These are phyloP conservation scores for Arabidopsis suecica DNA, from an alignment of 345 rosid genomes.

Conservation along the genomic window DNA sequence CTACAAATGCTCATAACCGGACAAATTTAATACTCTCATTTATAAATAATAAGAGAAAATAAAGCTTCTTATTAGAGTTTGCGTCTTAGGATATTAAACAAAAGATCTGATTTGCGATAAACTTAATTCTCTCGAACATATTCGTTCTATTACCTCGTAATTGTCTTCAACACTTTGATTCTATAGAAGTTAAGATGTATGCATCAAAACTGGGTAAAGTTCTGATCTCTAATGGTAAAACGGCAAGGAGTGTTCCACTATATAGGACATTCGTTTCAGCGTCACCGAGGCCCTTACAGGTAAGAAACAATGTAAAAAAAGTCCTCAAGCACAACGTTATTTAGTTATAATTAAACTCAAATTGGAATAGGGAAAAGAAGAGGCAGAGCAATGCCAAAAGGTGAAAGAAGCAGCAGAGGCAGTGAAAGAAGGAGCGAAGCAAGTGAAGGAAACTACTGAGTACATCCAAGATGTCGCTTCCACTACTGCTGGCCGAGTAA, in stretches of 20 bases:
- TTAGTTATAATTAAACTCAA: too few species aligned
- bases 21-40: background rate
- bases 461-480: conserved; percentile 46
- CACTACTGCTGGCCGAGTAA: conserved; percentile 48
- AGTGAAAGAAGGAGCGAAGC: conserved; percentile 62
- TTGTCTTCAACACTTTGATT: conserved; percentile 20
- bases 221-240: conserved; percentile 30
- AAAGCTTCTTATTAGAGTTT: conserved; percentile 25
- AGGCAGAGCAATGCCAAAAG: conserved; percentile 53
- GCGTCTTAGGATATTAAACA: conserved; percentile 13
- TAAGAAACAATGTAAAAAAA: conserved; percentile 1
- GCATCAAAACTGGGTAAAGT: conserved; percentile 37
- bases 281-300: conserved; percentile 47
- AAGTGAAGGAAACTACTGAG: conserved; percentile 56
- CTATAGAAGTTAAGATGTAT: conserved; percentile 23
- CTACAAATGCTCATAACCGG: conserved; percentile 35
- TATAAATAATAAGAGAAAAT: background rate
- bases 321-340: background rate
- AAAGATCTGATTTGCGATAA: background rate
- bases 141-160: background rate
- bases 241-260: conserved; percentile 32
- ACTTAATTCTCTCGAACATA: background rate
- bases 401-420: conserved; percentile 73
- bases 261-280: conserved; percentile 42
- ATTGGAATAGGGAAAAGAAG: conserved; percentile 45